phyloP scores from a whole-genome alignment of 2,329 filamentous ascomycete species.

The Pseudogymnoascus sp. region DNA sequence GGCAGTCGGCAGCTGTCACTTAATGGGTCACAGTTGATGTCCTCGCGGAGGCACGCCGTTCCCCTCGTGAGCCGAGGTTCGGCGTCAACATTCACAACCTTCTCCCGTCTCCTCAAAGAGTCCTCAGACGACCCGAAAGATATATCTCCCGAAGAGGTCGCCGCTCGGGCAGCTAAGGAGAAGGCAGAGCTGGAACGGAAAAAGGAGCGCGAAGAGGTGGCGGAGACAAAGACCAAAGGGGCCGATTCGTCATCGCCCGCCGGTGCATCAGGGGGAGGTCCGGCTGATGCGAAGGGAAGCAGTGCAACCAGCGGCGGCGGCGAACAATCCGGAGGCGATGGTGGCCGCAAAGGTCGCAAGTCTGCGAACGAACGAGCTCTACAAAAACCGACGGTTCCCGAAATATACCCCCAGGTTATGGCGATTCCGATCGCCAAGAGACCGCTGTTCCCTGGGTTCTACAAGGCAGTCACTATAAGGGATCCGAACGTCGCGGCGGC shows the following conservation, averaged over 20 bases:
- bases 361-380: constrained; percentile 61
- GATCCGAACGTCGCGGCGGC: constrained; percentile 86
- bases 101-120: constrained; percentile 43
- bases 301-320: constrained; percentile 19
- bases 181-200: constrained; percentile 23
- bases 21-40: constrained; percentile 10
- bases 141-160: constrained; percentile 31
- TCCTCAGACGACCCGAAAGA: constrained; percentile 30
- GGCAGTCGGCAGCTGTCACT: constrained; percentile 13
- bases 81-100: constrained; percentile 37
- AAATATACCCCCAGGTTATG: constrained; percentile 95
- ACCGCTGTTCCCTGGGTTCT: constrained; percentile 93
- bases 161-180: constrained; percentile 33
- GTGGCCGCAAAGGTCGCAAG: constrained; percentile 65
- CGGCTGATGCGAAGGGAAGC: constrained; percentile 22
- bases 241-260: constrained; percentile 15
- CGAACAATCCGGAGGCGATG: constrained; percentile 35
- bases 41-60: constrained; percentile 8
- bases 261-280: constrained; percentile 21
- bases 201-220: constrained; percentile 38
- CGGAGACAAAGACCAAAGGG: constrained; percentile 27
- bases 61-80: constrained; percentile 27
- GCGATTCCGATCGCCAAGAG: constrained; percentile 92
- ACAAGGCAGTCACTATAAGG: constrained; percentile 95
- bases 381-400: constrained; percentile 81